Conservation (phyloP, 164 flowering plant species). For the Protea cynaroides region DNA sequence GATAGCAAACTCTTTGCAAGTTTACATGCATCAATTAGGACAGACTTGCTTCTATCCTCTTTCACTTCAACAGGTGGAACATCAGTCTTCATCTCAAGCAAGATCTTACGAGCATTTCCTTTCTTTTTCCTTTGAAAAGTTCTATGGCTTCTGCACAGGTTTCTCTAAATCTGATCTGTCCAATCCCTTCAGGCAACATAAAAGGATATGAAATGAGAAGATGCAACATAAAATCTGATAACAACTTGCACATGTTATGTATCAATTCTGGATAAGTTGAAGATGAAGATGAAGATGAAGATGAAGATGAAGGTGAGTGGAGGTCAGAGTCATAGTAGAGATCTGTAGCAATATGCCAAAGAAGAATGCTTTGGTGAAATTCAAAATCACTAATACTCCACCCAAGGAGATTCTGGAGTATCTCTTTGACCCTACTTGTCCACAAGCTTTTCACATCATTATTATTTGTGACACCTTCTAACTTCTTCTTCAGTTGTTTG, state of each 20-base stretch:
- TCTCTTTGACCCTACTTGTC: not conserved
- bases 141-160: constrained; percentile 19
- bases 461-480: not conserved
- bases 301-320: too few species aligned
- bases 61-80: not conserved
- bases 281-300: too few species aligned
- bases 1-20: not conserved
- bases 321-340: constrained; percentile 9
- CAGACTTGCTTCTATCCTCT: not conserved
- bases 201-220: constrained; percentile 22
- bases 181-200: constrained; percentile 29
- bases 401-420: too few species aligned
- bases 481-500: not conserved
- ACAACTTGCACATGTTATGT: constrained; percentile 11
- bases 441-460: not conserved
- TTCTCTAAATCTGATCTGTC: constrained; percentile 20
- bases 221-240: constrained; percentile 31
- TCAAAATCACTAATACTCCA: too few species aligned
- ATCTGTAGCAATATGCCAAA: constrained; percentile 39
- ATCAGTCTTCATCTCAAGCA: not conserved
- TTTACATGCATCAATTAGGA: not conserved
- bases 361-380: constrained; percentile 3
- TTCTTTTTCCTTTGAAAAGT: constrained; percentile 9
- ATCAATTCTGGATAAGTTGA: too few species aligned
- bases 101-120: not conserved